phyloP scores from a whole-genome alignment of 345 rosid genomes.

The Salix udensis region DNA sequence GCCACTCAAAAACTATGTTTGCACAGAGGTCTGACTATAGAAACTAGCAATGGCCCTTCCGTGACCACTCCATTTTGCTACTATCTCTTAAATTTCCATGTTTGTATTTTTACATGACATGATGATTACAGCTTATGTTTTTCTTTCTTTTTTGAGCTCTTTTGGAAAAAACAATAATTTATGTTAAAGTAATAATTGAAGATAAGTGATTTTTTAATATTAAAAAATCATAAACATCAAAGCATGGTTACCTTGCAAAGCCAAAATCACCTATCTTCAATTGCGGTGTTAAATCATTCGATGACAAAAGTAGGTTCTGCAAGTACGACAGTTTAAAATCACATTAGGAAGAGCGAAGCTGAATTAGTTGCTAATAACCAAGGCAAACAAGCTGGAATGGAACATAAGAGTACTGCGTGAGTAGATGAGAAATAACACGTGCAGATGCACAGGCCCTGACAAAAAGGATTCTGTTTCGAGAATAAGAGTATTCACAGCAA shows the following conservation, averaged over 20 bases:
- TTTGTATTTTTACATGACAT: too few relatives aligned
- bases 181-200: too few relatives aligned
- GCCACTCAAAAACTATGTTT: background rate
- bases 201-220: too few relatives aligned
- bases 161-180: too few relatives aligned
- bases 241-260: slow-evolving; percentile 61
- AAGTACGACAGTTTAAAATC: slow-evolving; percentile 11
- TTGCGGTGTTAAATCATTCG: slow-evolving; percentile 44
- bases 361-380: background rate
- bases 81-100: too few relatives aligned
- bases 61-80: background rate
- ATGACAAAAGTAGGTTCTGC: slow-evolving; percentile 72
- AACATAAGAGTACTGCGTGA: background rate
- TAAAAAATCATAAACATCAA: background rate
- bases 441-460: background rate
- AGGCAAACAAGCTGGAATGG: background rate
- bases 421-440: background rate
- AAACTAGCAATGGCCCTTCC: background rate
- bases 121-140: too few relatives aligned
- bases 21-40: background rate
- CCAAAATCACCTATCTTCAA: slow-evolving; percentile 90
- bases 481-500: background rate
- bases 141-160: too few relatives aligned
- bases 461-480: background rate
- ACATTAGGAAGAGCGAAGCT: background rate